These are phyloP conservation scores for Fonsecaea monophora DNA, from an alignment of 2,329 filamentous ascomycete species.

Conservation along the genomic window DNA sequence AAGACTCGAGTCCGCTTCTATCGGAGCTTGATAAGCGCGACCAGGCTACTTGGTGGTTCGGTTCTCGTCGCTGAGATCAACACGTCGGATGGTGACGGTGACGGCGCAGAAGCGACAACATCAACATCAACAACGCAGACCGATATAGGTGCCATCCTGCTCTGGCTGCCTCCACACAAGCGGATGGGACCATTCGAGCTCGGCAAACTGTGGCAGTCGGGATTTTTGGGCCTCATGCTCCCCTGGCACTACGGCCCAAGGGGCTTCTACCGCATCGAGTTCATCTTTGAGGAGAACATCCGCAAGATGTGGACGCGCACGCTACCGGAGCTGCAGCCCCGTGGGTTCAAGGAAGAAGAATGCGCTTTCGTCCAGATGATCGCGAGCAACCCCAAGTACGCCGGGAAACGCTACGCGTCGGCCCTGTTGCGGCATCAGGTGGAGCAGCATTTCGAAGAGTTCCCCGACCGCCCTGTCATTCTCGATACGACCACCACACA, in stretches of 20 bases:
- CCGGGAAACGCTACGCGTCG: constrained; percentile 29
- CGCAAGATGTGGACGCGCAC: constrained; percentile 27
- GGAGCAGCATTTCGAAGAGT: constrained; percentile 27
- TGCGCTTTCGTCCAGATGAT: constrained; percentile 35
- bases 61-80: constrained; percentile 27
- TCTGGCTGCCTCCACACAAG: constrained; percentile 29
- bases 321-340: constrained; percentile 22
- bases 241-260: constrained; percentile 32
- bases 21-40: constrained; percentile 23
- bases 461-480: constrained; percentile 28
- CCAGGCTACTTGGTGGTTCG: constrained; percentile 21
- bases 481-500: constrained; percentile 30
- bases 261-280: constrained; percentile 29
- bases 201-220: constrained; percentile 23
- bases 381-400: constrained; percentile 27
- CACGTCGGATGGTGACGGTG: not conserved
- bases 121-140: not conserved
- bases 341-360: constrained; percentile 19
- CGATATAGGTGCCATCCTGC: constrained; percentile 30
- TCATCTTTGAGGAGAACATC: constrained; percentile 30
- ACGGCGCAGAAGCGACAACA: no score
- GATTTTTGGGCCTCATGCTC: constrained; percentile 23
- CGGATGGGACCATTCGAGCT: constrained; percentile 21
- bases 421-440: constrained; percentile 24
- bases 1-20: constrained; percentile 30